These are phyloP conservation scores for Pichia sp. DNA, from an alignment of 1,139 yeast genomes.

Conservation along the genomic window DNA sequence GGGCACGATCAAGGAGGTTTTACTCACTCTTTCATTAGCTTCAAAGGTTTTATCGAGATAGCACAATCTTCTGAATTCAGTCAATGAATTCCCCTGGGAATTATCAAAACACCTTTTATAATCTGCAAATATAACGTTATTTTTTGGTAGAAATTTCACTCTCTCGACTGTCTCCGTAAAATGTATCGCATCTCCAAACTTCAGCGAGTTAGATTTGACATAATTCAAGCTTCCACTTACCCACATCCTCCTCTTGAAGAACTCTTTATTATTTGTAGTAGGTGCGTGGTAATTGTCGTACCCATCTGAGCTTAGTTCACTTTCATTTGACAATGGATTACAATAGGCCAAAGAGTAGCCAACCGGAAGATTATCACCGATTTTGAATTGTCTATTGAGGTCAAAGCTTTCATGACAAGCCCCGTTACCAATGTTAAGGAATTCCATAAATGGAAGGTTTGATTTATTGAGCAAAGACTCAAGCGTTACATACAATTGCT, in stretches of 20 bases:
- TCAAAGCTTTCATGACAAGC: background rate
- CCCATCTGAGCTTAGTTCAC: slow-evolving; percentile 61
- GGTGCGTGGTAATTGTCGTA: slow-evolving; percentile 84
- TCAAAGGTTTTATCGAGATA: slow-evolving; percentile 32
- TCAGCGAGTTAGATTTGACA: slow-evolving; percentile 32
- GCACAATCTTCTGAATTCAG: slow-evolving; percentile 35
- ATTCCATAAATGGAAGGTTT: slow-evolving; percentile 15
- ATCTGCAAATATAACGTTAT: slow-evolving; percentile 23
- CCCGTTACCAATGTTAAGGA: background rate
- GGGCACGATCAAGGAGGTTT: background rate
- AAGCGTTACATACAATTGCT: slow-evolving; percentile 26
- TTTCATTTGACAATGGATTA: slow-evolving; percentile 49
- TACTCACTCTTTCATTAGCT: background rate
- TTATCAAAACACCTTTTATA: slow-evolving; percentile 24
- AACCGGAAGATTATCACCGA: slow-evolving; percentile 33
- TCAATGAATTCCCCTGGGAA: slow-evolving; percentile 17
- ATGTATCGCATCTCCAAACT: slow-evolving; percentile 33
- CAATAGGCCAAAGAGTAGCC: slow-evolving; percentile 70
- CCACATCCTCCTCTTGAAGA: slow-evolving; percentile 73
- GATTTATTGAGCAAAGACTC: slow-evolving; percentile 24
- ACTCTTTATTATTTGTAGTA: slow-evolving; percentile 19
- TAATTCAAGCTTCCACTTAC: slow-evolving; percentile 59
- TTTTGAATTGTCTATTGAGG: slow-evolving; percentile 14
- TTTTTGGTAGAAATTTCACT: slow-evolving; percentile 17
- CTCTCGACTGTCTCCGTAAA: slow-evolving; percentile 42